Base-by-base conservation (phyloP, 1,139 yeast species). In the Suhomyces chickasaworum region DNA sequence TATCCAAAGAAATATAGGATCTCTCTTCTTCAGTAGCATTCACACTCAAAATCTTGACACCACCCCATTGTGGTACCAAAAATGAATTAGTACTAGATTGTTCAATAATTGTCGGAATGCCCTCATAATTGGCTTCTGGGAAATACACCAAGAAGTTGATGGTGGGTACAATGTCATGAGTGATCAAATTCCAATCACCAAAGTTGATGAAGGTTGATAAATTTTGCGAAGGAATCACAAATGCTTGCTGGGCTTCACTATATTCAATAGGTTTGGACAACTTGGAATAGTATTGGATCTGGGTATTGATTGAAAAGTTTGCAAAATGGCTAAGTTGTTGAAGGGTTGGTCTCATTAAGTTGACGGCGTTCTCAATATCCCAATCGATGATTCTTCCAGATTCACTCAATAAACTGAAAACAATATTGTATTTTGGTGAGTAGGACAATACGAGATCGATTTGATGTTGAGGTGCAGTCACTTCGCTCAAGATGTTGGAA, bases 51-150 rank as follows among this genome's bases (percentile, higher is more conserved):
- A 84, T 73, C 42, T 68, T 64, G 3, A 85, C 75, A 3, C 86
- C 86, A 18, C 98, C 98, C 96, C 96, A 91, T 66, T 89, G 96
- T 7, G 97, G 96, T 27, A 91, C 80, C 44, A 88, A 65, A 60
- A 87, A 91, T 37, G 93, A 82, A 57, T 86, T 81, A 44, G 89
- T 77, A 1, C 53, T 51, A 0, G 86, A 78, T 45, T 73, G 66
- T 44, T 69, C 76, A 45, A 79, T 75, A 10, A 52, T 36, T 30
- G 77, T 58, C 1, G 85, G 86, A 13, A 71, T 64, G 17, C 68
- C 68, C 15, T 71, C 66, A 31, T 67, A 59, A 32, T 79, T 72
- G 18, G 66, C 53, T 25, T 60, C 60, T 0, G 95, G 90, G 47
- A 84, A 75, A 56, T 83, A 88, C 1, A 85, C 64, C 29, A 87